Conservation (phyloP, 1,284 basidiomycete genomes). For the Ceratobasidium sp. region DNA sequence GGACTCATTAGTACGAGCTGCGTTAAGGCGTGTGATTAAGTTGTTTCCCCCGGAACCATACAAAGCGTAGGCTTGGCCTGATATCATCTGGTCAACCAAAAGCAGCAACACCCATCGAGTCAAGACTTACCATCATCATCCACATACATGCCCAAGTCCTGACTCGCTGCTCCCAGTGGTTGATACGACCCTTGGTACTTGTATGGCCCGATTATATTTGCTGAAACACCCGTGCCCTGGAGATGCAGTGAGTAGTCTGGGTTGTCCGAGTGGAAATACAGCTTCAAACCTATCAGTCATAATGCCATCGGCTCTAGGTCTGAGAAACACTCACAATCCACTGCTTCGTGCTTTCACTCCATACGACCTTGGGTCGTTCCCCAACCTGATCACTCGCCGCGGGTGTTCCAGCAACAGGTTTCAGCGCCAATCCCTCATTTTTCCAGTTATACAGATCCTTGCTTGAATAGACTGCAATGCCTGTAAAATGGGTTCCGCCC, state of each 20-base stretch:
- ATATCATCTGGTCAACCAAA: not conserved
- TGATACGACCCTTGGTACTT: conserved; percentile 39
- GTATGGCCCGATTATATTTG: conserved; percentile 48
- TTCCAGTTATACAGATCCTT: conserved; percentile 51
- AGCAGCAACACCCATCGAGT: not conserved
- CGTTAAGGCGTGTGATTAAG: conserved; percentile 53
- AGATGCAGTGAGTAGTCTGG: conserved; percentile 35
- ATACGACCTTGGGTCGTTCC: conserved; percentile 44
- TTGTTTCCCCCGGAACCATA: conserved; percentile 47
- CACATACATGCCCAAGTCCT: conserved; percentile 47
- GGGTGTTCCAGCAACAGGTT: conserved; percentile 31
- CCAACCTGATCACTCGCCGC: conserved; percentile 44
- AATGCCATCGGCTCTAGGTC: not conserved
- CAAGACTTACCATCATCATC: conserved; percentile 45
- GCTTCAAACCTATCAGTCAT: conserved; percentile 13
- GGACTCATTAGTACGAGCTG: conserved; percentile 54
- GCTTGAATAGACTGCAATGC: conserved; percentile 51
- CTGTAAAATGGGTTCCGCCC: conserved; percentile 42
- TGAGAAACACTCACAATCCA: conserved; percentile 45
- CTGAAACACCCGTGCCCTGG: conserved; percentile 45
- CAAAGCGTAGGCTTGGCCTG: conserved; percentile 45
- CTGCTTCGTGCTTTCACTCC: conserved; percentile 40
- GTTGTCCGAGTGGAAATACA: conserved; percentile 48
- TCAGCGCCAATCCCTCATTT: conserved; percentile 49
- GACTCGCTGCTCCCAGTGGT: conserved; percentile 44